Conservation (phyloP, 2,329 filamentous ascomycete genomes). For the Aspergillus pseudotamarii region DNA sequence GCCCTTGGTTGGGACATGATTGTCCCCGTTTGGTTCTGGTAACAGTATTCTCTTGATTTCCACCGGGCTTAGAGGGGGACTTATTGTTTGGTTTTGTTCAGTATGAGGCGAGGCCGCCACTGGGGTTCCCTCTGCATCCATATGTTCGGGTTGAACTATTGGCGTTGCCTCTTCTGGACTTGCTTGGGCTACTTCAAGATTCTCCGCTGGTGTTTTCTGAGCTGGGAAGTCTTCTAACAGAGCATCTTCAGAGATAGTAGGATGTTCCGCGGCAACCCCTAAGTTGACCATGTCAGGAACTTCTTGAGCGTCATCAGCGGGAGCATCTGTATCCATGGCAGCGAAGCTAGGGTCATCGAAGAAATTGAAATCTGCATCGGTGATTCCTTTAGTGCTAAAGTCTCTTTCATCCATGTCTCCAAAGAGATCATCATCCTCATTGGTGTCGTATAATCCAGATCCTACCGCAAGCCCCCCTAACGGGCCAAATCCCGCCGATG, state of each 20-base stretch:
- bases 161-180: slow-evolving; percentile 2
- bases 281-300: slow-evolving; percentile 17
- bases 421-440: slow-evolving; percentile 59
- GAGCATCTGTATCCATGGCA: slow-evolving; percentile 21
- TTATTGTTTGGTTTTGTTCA: slow-evolving; percentile 35
- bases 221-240: not conserved
- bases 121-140: slow-evolving; percentile 7
- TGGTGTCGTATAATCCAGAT: slow-evolving; percentile 45
- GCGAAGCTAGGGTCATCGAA: slow-evolving; percentile 58
- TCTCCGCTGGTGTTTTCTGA: slow-evolving; percentile 7
- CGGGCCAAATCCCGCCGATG: slow-evolving; percentile 28
- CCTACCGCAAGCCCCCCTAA: slow-evolving; percentile 35
- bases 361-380: slow-evolving; percentile 66
- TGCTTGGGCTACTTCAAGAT: slow-evolving; percentile 1
- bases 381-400: slow-evolving; percentile 58
- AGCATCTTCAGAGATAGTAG: slow-evolving; percentile 11
- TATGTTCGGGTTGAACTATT: slow-evolving; percentile 9
- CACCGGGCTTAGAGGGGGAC: slow-evolving; percentile 44
- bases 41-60: slow-evolving; percentile 52
- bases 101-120: slow-evolving; percentile 16
- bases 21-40: slow-evolving; percentile 19
- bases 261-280: slow-evolving; percentile 16
- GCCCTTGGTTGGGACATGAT: slow-evolving; percentile 10
- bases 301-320: slow-evolving; percentile 18
- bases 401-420: slow-evolving; percentile 58